Evolutionary conservation across 148 eudicot species (phyloP), one percentile per base, ranked within the genome.

Genomic region (Fagopyrum tataricum): DNA sequence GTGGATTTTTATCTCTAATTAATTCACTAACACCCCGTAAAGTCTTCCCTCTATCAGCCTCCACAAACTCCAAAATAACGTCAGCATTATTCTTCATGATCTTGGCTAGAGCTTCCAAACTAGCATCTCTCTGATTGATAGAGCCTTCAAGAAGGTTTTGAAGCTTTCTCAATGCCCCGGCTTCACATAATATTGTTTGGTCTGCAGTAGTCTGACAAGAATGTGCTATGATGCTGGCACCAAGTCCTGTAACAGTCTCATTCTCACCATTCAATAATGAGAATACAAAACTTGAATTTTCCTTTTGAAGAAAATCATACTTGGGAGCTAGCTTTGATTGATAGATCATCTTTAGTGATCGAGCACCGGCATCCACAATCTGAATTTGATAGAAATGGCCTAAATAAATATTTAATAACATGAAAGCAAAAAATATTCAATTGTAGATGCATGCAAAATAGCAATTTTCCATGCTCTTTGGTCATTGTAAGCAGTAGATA

Each of bases 301-400:
- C 83, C 71, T 74, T 82, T 78, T 77, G 77, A 52, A 86, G 81
- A 82, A 92, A 86, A 78, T 96, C 86, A 74, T 87, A 92, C 77
- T 89, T 96, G n/a, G 97, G 94, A 79, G 99, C 92, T 78, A 85
- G 72, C 81, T 85, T 86, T 24, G 99, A 96, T 78, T 88, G 97
- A 83, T 96, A 96, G 49, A 96, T 96, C 81, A 92, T 79, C 82
- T 85, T 90, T 44, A 96, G 96, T 78, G 99, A 84, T 73, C 99
- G 92, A 75, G 99, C 96, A 78, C 81, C 86, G 39, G 97, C 99
- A 81, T 92, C 96, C 71, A 85, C 91, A 81, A 96, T 90, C 99
- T 96, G 92, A 75, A 78, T 24, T 41, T 72, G 44, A 74, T 13
- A 68, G 42, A 39, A 3, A 48, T 4, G 77, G 73, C 24, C 44